These are phyloP conservation scores for Buxus sempervirens DNA, from an alignment of 164 flowering plant genomes.

Conservation along the genomic window DNA sequence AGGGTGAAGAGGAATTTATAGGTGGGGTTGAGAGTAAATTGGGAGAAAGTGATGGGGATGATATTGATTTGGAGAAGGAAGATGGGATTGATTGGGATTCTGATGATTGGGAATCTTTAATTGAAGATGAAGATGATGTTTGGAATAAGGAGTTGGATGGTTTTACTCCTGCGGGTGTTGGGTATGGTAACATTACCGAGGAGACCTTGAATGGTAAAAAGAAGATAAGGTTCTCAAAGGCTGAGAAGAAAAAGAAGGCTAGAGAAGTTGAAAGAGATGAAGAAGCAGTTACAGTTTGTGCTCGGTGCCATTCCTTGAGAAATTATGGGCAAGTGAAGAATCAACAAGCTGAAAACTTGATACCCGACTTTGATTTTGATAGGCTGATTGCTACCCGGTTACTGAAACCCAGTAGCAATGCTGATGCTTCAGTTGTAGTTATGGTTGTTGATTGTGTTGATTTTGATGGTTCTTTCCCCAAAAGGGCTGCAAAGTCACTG, in stretches of 20 bases:
- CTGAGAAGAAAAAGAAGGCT: constrained; percentile 65
- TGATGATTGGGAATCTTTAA: constrained; percentile 54
- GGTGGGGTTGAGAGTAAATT: constrained; percentile 31
- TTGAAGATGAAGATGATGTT: constrained; percentile 47
- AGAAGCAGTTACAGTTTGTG: constrained; percentile 78
- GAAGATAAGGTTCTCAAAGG: constrained; percentile 52
- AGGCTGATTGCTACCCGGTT: constrained; percentile 70
- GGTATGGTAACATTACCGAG: constrained; percentile 84
- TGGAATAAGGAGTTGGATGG: constrained; percentile 58
- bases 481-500: constrained; percentile 74
- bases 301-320: constrained; percentile 88
- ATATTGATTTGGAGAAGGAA: constrained; percentile 11
- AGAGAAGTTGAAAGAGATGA: constrained; percentile 51
- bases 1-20: constrained; percentile 21
- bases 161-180: constrained; percentile 66
- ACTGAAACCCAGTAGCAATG: constrained; percentile 60
- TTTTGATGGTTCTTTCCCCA: constrained; percentile 97
- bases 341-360: constrained; percentile 71
- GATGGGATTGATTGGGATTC: constrained; percentile 61
- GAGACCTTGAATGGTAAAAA: constrained; percentile 45
- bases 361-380: constrained; percentile 96
- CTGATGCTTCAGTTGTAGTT: constrained; percentile 68
- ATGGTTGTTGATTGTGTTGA: constrained; percentile 98
- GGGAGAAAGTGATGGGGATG: constrained; percentile 36
- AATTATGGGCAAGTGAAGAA: constrained; percentile 96